phyloP scores from a whole-genome alignment of 257 asterid genomes.

The Solanum microdontum region DNA sequence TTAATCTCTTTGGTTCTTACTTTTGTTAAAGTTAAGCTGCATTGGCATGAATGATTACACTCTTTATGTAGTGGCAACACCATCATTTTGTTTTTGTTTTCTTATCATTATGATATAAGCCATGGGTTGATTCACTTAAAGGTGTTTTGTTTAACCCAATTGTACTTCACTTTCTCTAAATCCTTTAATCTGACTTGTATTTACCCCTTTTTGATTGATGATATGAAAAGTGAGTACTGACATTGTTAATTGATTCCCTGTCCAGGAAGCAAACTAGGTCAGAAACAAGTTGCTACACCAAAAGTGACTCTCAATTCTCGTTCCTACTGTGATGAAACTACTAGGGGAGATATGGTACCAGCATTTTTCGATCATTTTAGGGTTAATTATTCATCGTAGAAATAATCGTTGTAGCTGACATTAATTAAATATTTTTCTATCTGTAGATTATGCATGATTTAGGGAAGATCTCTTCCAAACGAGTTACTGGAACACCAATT shows the following conservation, averaged over 20 bases:
- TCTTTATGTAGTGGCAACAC: conserved; percentile 24
- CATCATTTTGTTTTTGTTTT: conserved; percentile 36
- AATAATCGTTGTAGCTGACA: neutral
- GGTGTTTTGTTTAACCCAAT: neutral
- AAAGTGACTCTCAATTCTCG: conserved; percentile 40
- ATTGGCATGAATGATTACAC: conserved; percentile 15
- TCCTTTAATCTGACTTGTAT: neutral
- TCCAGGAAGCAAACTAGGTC: conserved; percentile 46
- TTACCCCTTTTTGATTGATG: neutral
- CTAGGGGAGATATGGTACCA: conserved; percentile 34
- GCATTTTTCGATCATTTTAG: neutral
- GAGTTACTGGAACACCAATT: conserved; percentile 42
- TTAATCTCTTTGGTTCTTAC: conserved; percentile 12
- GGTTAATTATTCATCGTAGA: neutral
- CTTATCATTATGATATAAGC: conserved; percentile 23
- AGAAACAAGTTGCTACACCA: conserved; percentile 31
- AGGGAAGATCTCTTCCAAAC: conserved; percentile 34
- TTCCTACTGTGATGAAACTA: conserved; percentile 33
- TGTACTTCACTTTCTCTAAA: neutral
- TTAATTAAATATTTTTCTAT: conserved; percentile 6
- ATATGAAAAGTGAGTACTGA: neutral
- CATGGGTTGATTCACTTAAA: neutral
- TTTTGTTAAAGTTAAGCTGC: conserved; percentile 27
- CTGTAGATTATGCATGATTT: conserved; percentile 38
- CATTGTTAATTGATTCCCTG: conserved; percentile 9